phyloP scores from a whole-genome alignment of 2,329 filamentous ascomycete genomes.

The Trichoderma oligosporum region DNA sequence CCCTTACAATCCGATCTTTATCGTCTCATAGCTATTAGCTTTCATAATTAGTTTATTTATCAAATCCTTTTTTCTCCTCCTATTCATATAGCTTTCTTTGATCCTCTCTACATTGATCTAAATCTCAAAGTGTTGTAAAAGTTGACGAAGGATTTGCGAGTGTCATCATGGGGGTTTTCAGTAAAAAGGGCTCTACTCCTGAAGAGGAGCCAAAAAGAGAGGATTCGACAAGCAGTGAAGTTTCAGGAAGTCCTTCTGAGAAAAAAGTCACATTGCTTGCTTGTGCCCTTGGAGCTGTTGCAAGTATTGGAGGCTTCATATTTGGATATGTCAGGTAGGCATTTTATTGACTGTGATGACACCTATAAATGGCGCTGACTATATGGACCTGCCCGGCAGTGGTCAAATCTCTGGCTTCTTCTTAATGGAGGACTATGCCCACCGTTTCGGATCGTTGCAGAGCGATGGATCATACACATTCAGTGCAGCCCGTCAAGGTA shows the following conservation, averaged over 20 bases:
- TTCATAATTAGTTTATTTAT: conserved; percentile 10
- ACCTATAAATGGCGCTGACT: too few relatives aligned
- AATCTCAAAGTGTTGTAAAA: background rate
- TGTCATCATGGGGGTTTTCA: conserved; percentile 10
- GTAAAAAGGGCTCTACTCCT: background rate
- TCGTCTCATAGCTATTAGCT: background rate
- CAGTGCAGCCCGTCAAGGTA: conserved; percentile 9
- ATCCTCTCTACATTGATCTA: background rate
- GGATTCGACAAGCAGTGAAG: conserved; percentile 1
- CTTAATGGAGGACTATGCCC: conserved; percentile 12
- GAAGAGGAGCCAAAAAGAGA: conserved; percentile 1
- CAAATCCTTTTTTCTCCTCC: conserved; percentile 1
- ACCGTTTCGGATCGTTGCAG: conserved; percentile 11
- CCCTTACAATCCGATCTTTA: background rate
- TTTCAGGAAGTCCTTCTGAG: background rate
- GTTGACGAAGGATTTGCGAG: background rate
- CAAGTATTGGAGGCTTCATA: conserved; percentile 9
- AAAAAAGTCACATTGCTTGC: conserved; percentile 8
- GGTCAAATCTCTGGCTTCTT: conserved; percentile 17
- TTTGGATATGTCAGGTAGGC: conserved; percentile 15
- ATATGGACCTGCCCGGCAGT: too few relatives aligned
- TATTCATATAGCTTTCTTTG: background rate
- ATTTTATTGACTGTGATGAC: background rate
- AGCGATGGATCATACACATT: conserved; percentile 14
- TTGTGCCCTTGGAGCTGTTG: conserved; percentile 13